Evolutionary conservation across 1,284 basidiomycete genomes (phyloP), one percentile per base, ranked within the genome.

Genomic region (Omphalotus olearius): DNA sequence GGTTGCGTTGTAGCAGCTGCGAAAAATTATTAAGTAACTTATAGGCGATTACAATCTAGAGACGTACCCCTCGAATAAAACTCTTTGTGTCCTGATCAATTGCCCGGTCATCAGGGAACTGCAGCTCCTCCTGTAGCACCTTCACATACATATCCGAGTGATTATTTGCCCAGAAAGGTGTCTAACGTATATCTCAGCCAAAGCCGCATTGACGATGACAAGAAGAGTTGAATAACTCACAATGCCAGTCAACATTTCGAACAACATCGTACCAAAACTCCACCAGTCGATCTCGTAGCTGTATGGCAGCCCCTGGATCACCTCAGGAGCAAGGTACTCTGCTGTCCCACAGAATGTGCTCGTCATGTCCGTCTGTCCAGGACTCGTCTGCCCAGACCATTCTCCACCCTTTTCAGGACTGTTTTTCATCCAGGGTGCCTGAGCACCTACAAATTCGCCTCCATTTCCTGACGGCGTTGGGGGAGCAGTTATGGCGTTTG

Each of bases 211-310:
- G 43, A 11, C 54, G 52, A 58, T 37, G 45, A n/a, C 36, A 56
- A 17, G 16, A 28, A 35, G 16, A 51, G 25, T 41, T 51, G 30
- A 36, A 52, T 25, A 47, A 83, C 88, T 74, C 66, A 91, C 89
- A 58, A 91, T 90, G 33, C 91, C 92, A 38, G 87, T 90, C 66
- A 93, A 72, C 84, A 96, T 95, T 73, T 98, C 96, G 66, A 91
- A 94, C 52, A 98, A 73, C 88, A 98, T 97, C 55, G 94, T 98
- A 16, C 95, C 95, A 62, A 97, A 90, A 58, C 89, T 91, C 94
- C 95, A 98, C 91, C 93, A 96, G 66, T 98, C 95, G 17, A 96
- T 93, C 60, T 95, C 91, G 64, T 95, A 98, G 57, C 88, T 88
- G 68, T 98, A 98, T 16, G 90, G 82, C 58, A 90, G 70, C 3